Percentiles rank a stretch among this genome's conserved stretches.
These are phyloP conservation scores for Hibiscus trionum DNA, from an alignment of 345 rosid genomes.

Conservation along the genomic window DNA sequence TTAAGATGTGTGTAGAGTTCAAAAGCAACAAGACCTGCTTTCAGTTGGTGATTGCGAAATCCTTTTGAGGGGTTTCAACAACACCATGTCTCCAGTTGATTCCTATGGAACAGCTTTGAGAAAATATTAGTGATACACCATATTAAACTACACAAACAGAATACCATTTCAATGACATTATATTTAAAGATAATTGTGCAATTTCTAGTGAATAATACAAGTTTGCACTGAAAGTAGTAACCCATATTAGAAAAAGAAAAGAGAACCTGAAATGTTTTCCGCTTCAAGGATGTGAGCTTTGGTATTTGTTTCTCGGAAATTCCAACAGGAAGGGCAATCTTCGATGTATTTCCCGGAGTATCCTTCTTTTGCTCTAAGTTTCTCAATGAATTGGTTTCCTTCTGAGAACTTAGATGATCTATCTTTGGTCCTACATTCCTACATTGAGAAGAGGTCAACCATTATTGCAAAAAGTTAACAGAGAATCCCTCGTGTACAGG, in stretches of 20 bases:
- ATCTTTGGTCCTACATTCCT: conserved; percentile 36
- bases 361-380: conserved; percentile 29
- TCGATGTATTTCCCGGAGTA: conserved; percentile 20
- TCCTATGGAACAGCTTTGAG: conserved; percentile 34
- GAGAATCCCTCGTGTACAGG: not conserved
- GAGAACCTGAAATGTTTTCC: conserved; percentile 61
- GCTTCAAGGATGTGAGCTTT: conserved; percentile 44
- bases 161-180: not conserved
- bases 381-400: conserved; percentile 23
- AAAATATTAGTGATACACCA: not conserved
- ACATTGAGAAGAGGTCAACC: conserved; percentile 15
- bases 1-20: not conserved
- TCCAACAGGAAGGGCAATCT: conserved; percentile 21
- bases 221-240: not conserved
- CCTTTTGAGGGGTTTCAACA: conserved; percentile 48
- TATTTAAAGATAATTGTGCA: not conserved
- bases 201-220: not conserved
- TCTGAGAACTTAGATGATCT: conserved; percentile 28
- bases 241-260: not conserved
- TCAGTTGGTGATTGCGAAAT: conserved; percentile 47
- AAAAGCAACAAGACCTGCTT: conserved; percentile 42
- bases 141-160: conserved; percentile 8
- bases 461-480: not conserved
- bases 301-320: conserved; percentile 27
- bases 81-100: conserved; percentile 22